Conservation (phyloP, 352 stramenopile species). For the Globisporangium iwayamae region DNA sequence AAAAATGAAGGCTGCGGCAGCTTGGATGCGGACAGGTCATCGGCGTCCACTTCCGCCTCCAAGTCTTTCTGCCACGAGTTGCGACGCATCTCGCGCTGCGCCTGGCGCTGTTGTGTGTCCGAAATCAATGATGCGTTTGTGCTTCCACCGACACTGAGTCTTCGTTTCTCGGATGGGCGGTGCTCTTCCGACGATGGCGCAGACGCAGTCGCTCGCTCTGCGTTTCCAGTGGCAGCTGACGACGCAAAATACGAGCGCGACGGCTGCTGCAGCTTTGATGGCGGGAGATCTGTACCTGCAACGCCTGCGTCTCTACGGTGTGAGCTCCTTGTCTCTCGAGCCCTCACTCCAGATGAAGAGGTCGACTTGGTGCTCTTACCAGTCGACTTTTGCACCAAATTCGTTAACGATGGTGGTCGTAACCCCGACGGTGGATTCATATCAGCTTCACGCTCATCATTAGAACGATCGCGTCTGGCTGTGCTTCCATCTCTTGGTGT, state of each 20-base stretch:
- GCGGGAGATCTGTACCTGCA: neutral
- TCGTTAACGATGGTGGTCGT: neutral
- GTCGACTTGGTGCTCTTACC: slow-evolving; percentile 4
- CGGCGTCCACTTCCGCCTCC: neutral
- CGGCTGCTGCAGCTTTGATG: slow-evolving; percentile 18
- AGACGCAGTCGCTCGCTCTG: slow-evolving; percentile 6
- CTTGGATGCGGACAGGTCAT: neutral
- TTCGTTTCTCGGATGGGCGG: neutral
- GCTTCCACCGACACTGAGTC: neutral
- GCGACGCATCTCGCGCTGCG: slow-evolving; percentile 8
- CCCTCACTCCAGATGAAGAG: neutral
- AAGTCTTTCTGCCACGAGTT: slow-evolving; percentile 10
- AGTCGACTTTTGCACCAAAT: neutral
- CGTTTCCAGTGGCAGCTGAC: slow-evolving; percentile 8
- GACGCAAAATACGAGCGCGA: slow-evolving; percentile 17
- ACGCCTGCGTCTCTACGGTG: neutral
- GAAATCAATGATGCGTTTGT: neutral
- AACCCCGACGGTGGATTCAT: neutral
- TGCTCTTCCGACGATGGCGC: neutral
- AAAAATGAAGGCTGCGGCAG: neutral
- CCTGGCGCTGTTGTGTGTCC: slow-evolving; percentile 10
- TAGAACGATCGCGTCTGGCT: neutral
- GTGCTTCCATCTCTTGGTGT: neutral
- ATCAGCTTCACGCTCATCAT: neutral
- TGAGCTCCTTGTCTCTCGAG: slow-evolving; percentile 1